phyloP scores from a whole-genome alignment of 2,329 filamentous ascomycete species.

The Fusarium anguioides region DNA sequence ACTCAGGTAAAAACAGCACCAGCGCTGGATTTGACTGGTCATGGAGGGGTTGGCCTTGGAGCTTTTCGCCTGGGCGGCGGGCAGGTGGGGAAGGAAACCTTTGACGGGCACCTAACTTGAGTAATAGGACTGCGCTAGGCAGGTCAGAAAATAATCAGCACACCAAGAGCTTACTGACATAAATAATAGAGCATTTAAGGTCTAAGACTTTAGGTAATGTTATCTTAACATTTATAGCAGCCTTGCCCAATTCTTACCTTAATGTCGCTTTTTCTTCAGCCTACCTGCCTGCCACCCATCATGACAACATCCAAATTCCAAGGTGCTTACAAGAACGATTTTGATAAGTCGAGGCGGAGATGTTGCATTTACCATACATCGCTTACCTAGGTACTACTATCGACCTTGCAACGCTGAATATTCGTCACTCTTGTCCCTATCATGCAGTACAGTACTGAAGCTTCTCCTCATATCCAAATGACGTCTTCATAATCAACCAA shows the following conservation, averaged over 20 bases:
- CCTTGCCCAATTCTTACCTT: too few relatives aligned
- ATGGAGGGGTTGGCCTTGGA: not conserved
- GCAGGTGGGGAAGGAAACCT: constrained; percentile 22
- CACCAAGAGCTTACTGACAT: too few relatives aligned
- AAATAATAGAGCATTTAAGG: too few relatives aligned
- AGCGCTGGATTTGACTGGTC: not conserved
- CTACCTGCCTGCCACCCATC: constrained; percentile 3
- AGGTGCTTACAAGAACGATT: too few relatives aligned
- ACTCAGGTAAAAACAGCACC: not conserved
- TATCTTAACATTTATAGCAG: too few relatives aligned
- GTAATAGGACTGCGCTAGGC: too few relatives aligned
- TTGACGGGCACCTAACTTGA: too few relatives aligned
- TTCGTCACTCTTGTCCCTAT: constrained; percentile 10
- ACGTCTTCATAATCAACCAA: constrained; percentile 21
- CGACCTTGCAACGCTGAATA: constrained; percentile 2
- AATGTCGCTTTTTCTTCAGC: too few relatives aligned
- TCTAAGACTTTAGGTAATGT: too few relatives aligned
- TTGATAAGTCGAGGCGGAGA: constrained; percentile 6
- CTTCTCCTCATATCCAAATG: constrained; percentile 27
- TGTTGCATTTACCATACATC: constrained; percentile 14
- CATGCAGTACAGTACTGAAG: not conserved
- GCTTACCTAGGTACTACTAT: not conserved
- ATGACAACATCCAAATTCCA: constrained; percentile 5
- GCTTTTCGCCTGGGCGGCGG: too few relatives aligned
- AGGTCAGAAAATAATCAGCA: too few relatives aligned